Evolutionary conservation across 2,329 filamentous ascomycete species (phyloP).

Genomic region (Microsporum audouinii): DNA sequence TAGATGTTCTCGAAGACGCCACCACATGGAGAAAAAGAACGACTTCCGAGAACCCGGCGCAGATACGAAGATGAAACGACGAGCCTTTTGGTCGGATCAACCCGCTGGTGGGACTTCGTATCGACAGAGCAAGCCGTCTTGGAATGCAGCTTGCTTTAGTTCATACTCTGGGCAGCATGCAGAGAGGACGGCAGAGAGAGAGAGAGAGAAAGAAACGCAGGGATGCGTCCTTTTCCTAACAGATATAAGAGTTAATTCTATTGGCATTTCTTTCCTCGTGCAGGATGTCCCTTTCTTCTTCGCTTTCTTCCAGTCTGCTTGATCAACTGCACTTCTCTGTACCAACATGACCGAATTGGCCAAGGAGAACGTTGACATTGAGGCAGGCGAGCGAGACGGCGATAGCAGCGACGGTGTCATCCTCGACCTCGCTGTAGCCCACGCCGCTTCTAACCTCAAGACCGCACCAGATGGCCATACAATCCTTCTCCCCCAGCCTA

Average conservation of each 20-base stretch:
- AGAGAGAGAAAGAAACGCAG: too few species aligned
- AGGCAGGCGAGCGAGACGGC: not conserved
- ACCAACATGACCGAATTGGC: not conserved
- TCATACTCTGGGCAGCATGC: too few species aligned
- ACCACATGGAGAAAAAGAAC: not conserved
- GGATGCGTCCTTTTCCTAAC: too few species aligned
- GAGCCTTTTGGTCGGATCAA: too few species aligned
- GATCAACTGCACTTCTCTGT: not conserved
- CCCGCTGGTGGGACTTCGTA: too few species aligned
- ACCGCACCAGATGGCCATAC: conserved; percentile 25
- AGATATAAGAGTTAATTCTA: too few species aligned
- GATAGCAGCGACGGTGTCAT: conserved; percentile 21
- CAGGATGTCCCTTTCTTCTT: not conserved
- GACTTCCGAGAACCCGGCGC: not conserved
- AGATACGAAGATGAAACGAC: too few species aligned
- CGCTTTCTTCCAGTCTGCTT: not conserved
- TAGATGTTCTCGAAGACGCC: not conserved
- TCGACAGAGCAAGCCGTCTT: too few species aligned
- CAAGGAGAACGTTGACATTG: not conserved
- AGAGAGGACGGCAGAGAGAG: too few species aligned
- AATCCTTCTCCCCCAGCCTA: conserved; percentile 30
- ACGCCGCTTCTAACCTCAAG: conserved; percentile 21
- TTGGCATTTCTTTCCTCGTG: too few species aligned
- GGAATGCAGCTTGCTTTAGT: too few species aligned
- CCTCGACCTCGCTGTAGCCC: conserved; percentile 16